These are phyloP conservation scores for Lycium barbarum DNA, from an alignment of 257 asterid genomes.

Conservation along the genomic window DNA sequence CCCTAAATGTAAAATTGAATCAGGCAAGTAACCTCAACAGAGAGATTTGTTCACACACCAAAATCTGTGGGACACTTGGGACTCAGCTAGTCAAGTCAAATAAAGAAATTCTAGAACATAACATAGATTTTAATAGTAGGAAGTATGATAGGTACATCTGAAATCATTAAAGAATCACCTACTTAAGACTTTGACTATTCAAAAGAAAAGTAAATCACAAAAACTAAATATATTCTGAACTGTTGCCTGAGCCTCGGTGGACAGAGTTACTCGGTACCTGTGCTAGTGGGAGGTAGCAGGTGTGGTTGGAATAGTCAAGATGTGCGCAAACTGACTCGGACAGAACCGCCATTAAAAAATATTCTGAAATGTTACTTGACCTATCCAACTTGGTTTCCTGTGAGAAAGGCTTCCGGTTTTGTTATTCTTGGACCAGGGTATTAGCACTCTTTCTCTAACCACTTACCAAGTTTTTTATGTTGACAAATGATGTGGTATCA, in stretches of 20 bases:
- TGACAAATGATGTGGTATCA: conserved; percentile 11
- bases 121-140: conserved; percentile 20
- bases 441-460: background rate
- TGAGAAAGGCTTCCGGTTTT: conserved; percentile 9
- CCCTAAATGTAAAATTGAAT: background rate
- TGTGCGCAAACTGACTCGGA: background rate
- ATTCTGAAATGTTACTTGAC: background rate
- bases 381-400: conserved; percentile 6
- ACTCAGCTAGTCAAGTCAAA: background rate
- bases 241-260: background rate
- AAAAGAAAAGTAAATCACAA: background rate
- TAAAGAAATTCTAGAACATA: background rate
- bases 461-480: background rate
- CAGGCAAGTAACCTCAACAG: background rate
- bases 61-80: conserved; percentile 5
- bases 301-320: background rate
- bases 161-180: background rate
- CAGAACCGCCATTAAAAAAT: background rate
- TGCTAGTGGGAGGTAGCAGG: background rate
- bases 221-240: background rate
- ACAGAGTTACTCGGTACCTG: background rate
- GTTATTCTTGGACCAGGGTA: background rate
- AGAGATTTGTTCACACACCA: background rate
- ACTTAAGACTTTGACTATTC: background rate
- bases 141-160: background rate